Conservation (phyloP, 176 grass and related monocot species). For the Zoysia pacifica region DNA sequence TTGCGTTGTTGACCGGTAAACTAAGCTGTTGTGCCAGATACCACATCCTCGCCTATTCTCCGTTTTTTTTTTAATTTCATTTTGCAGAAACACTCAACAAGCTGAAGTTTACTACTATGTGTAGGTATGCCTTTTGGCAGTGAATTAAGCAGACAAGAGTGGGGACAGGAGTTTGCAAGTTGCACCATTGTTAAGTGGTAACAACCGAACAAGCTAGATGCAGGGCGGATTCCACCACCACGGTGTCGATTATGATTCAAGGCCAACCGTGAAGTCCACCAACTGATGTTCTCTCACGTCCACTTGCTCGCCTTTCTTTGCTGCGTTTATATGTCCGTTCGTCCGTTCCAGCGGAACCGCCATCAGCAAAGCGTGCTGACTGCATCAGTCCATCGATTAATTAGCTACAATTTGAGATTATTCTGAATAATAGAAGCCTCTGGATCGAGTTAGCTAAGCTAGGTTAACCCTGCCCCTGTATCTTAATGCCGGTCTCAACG, state of each 20-base stretch:
- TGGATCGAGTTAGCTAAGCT: background rate
- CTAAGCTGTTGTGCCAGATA: background rate
- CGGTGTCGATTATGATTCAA: slow-evolving; percentile 31
- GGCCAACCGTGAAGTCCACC: slow-evolving; percentile 21
- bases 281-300: background rate
- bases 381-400: background rate
- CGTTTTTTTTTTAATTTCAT: background rate
- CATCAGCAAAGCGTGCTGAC: background rate
- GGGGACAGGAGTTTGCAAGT: slow-evolving; percentile 3
- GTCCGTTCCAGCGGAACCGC: background rate
- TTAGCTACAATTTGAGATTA: background rate
- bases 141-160: slow-evolving; percentile 8
- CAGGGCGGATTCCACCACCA: slow-evolving; percentile 36
- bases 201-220: background rate
- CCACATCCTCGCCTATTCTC: too few species aligned
- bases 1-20: background rate
- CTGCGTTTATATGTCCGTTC: background rate
- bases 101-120: background rate
- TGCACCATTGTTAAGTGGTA: background rate
- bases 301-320: background rate
- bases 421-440: background rate
- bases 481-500: background rate
- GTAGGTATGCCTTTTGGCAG: background rate
- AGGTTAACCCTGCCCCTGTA: background rate
- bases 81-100: background rate